Evolutionary conservation across 495 filamentous ascomycete species (phyloP).

Genomic region (Aspergillus ostianus): DNA sequence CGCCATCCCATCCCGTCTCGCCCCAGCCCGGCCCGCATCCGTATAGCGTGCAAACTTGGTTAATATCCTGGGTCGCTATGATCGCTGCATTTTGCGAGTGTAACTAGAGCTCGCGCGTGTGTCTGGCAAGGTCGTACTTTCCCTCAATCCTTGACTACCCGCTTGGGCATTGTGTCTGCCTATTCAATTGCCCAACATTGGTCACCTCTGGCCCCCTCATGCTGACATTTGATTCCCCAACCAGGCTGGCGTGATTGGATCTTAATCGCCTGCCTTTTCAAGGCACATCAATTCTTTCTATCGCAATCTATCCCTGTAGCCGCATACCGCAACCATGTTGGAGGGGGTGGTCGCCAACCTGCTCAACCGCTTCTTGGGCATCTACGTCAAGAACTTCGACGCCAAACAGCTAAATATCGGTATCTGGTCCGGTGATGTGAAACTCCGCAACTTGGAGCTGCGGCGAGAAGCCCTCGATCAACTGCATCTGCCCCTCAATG

Average conservation of each 20-base stretch:
- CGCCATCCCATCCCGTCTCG: constrained; percentile 8
- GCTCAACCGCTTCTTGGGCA: constrained; percentile 97
- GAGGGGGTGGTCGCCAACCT: constrained; percentile 76
- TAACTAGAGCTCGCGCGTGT: constrained; percentile 20
- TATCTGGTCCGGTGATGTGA: constrained; percentile 97
- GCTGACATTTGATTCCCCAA: constrained; percentile 6
- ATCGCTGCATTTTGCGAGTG: constrained; percentile 22
- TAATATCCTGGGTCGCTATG: constrained; percentile 35
- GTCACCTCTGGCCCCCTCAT: background rate
- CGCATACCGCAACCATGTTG: constrained; percentile 53
- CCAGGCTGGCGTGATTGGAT: constrained; percentile 1
- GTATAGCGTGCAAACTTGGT: constrained; percentile 33
- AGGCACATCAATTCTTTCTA: constrained; percentile 4
- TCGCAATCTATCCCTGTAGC: constrained; percentile 40
- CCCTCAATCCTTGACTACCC: constrained; percentile 4
- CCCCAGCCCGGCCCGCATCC: constrained; percentile 14
- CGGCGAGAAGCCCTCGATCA: constrained; percentile 94
- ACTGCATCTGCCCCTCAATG: constrained; percentile 91
- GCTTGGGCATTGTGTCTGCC: background rate
- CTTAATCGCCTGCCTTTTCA: background rate
- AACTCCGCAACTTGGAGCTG: constrained; percentile 85
- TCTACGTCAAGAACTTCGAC: constrained; percentile 99
- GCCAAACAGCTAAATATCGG: constrained; percentile 94
- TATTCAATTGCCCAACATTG: background rate
- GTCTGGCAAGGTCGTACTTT: constrained; percentile 2